These are phyloP conservation scores for Dactylellina drechsleri DNA, from an alignment of 2,329 filamentous ascomycete genomes.

Conservation along the genomic window DNA sequence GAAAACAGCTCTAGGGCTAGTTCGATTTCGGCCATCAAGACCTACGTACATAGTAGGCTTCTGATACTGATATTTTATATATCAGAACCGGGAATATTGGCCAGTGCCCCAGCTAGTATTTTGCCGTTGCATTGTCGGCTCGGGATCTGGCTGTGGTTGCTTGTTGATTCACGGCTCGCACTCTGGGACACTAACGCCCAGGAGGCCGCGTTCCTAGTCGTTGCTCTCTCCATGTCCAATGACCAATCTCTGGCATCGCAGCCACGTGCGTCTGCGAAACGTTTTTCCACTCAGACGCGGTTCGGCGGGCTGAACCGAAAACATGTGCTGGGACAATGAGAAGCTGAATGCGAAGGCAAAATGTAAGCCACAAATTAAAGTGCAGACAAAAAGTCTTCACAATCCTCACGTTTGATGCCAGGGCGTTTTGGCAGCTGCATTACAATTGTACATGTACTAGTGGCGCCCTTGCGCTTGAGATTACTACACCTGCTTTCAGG, in stretches of 20 bases:
- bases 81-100: too few relatives aligned
- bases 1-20: too few relatives aligned
- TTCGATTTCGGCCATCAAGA: too few relatives aligned
- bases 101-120: too few relatives aligned
- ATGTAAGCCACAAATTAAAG: constrained; percentile 46
- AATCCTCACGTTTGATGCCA: constrained; percentile 23
- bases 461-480: constrained; percentile 25
- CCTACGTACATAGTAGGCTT: too few relatives aligned
- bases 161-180: background rate
- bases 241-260: constrained; percentile 2
- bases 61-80: too few relatives aligned
- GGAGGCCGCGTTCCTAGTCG: background rate
- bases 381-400: background rate
- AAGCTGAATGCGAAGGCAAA: constrained; percentile 38
- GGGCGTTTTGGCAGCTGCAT: constrained; percentile 27
- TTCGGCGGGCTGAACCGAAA: constrained; percentile 42
- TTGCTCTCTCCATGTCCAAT: background rate
- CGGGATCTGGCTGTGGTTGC: background rate
- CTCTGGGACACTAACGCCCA: constrained; percentile 8
- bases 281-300: constrained; percentile 35
- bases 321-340: constrained; percentile 39
- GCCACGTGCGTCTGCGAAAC: constrained; percentile 33
- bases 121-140: background rate
- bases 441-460: constrained; percentile 29
- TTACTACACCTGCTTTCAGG: background rate